phyloP scores from a whole-genome alignment of 2,329 filamentous ascomycete species.

The Myriosclerotinia scirpicola region DNA sequence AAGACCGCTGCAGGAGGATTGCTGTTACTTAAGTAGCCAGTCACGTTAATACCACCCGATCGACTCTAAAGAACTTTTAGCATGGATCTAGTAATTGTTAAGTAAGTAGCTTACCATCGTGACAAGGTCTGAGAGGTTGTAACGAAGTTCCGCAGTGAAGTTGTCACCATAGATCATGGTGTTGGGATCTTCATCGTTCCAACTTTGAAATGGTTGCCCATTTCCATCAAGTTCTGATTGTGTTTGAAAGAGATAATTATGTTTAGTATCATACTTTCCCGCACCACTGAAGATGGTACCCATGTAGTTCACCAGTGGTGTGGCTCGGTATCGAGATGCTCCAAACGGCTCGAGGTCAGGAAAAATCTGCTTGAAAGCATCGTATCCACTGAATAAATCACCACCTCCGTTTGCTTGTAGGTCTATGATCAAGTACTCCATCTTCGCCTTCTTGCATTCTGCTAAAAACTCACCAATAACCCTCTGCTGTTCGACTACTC shows the following conservation, averaged over 20 bases:
- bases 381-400: slow-evolving; percentile 47
- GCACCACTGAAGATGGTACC: slow-evolving; percentile 19
- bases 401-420: slow-evolving; percentile 61
- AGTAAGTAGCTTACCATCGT: slow-evolving; percentile 23
- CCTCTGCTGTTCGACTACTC: slow-evolving; percentile 9
- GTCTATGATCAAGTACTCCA: slow-evolving; percentile 47
- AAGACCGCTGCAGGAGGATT: slow-evolving; percentile 42
- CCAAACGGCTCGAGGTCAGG: slow-evolving; percentile 30
- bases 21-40: slow-evolving; percentile 38
- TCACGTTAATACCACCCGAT: slow-evolving; percentile 36
- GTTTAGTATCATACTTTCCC: slow-evolving; percentile 2
- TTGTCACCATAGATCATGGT: slow-evolving; percentile 16
- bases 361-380: slow-evolving; percentile 48
- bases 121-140: slow-evolving; percentile 33
- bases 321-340: slow-evolving; percentile 45
- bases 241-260: slow-evolving; percentile 5
- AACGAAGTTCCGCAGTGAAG: slow-evolving; percentile 28
- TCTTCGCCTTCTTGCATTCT: slow-evolving; percentile 16
- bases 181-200: slow-evolving; percentile 25
- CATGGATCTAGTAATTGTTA: background rate
- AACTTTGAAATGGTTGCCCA: slow-evolving; percentile 28
- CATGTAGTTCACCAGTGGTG: slow-evolving; percentile 19
- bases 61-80: background rate
- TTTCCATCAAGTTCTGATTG: slow-evolving; percentile 19
- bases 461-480: slow-evolving; percentile 20